phyloP scores from a whole-genome alignment of 2,329 filamentous ascomycete genomes.

The Monosporascus cannonballus region DNA sequence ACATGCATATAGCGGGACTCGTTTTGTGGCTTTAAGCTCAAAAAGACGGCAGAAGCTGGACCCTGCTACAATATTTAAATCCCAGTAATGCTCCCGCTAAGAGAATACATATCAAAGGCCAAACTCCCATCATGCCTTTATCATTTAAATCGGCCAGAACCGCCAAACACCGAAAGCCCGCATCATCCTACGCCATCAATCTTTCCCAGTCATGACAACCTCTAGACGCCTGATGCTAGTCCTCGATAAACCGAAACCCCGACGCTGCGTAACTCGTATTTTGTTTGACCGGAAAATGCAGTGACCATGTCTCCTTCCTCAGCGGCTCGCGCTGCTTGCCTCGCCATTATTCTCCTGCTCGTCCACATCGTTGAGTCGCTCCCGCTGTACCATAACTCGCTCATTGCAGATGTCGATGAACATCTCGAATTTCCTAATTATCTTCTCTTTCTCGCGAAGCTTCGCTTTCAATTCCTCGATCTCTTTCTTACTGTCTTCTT shows the following conservation, averaged over 20 bases:
- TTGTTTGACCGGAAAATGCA: conserved; percentile 11
- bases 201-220: conserved; percentile 11
- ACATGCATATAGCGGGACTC: no score
- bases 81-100: not conserved
- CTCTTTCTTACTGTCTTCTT: conserved; percentile 51
- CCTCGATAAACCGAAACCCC: conserved; percentile 11
- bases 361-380: conserved; percentile 36
- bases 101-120: not conserved
- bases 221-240: conserved; percentile 23
- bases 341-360: conserved; percentile 17
- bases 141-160: conserved; percentile 10
- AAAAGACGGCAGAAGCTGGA: no score
- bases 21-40: not conserved
- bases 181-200: conserved; percentile 9
- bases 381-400: conserved; percentile 57
- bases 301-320: conserved; percentile 1
- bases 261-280: conserved; percentile 8
- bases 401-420: conserved; percentile 66
- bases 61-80: not conserved
- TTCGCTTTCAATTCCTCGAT: conserved; percentile 52
- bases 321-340: conserved; percentile 17
- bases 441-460: conserved; percentile 56
- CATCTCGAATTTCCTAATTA: conserved; percentile 60
- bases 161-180: conserved; percentile 19
- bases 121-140: not conserved